Percentiles rank a stretch among this genome's conserved stretches.
phyloP scores from a whole-genome alignment of 495 filamentous ascomycete genomes.

The Aspergillus steynii region DNA sequence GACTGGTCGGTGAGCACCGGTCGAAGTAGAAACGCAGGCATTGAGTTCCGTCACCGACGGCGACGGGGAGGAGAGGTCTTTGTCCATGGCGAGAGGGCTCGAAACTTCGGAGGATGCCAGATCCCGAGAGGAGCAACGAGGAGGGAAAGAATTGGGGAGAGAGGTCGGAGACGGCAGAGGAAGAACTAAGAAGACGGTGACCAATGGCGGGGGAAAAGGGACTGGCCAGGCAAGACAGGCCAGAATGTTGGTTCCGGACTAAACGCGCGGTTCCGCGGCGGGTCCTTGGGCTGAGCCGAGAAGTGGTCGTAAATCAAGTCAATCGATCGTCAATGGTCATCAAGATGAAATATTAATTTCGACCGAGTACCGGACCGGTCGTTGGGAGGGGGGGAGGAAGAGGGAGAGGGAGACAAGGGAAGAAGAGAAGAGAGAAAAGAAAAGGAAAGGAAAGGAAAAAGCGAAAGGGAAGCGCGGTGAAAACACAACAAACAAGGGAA shows the following conservation, averaged over 20 bases:
- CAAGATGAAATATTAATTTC: too few species aligned
- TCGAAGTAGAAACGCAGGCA: conserved; percentile 43
- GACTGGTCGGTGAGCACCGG: conserved; percentile 26
- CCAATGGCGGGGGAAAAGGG: not conserved
- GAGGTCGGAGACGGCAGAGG: not conserved
- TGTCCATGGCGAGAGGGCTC: conserved; percentile 30
- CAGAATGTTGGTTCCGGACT: not conserved
- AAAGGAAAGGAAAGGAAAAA: not conserved
- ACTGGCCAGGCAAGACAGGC: too few species aligned
- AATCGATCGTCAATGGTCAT: too few species aligned
- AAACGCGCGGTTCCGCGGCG: conserved; percentile 15
- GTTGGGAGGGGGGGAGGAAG: not conserved
- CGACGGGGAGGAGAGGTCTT: conserved; percentile 29
- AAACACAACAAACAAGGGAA: not conserved
- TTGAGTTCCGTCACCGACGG: conserved; percentile 41
- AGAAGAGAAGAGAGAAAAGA: conserved; percentile 4
- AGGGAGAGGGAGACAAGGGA: conserved; percentile 1
- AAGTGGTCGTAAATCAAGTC: not conserved
- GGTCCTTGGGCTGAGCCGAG: conserved; percentile 7
- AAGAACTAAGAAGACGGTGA: not conserved
- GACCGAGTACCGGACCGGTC: conserved; percentile 8
- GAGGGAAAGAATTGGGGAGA: not conserved
- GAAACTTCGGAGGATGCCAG: conserved; percentile 1
- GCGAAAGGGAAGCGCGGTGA: not conserved
- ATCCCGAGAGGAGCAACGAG: conserved; percentile 4